Percentiles rank a stretch among this genome's conserved stretches.
Evolutionary conservation across 768 basidiomycete species (phyloP).

Genomic region (Lentinula guzmanii): DNA sequence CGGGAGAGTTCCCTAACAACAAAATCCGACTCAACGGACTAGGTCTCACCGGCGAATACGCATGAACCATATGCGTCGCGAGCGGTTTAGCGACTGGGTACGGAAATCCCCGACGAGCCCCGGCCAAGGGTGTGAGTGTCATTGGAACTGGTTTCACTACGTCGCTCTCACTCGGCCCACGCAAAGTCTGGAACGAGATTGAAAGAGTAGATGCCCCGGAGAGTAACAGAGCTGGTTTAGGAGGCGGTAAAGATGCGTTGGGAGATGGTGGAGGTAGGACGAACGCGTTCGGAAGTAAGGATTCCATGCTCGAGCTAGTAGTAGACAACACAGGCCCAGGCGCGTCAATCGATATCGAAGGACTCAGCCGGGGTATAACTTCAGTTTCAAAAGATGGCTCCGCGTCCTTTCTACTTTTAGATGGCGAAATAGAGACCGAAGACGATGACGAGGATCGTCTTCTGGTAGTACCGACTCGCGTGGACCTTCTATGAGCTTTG

Average conservation of each 20-base stretch:
- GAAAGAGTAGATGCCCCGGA: background rate
- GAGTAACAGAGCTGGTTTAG: constrained; percentile 34
- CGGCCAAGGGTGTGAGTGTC: constrained; percentile 28
- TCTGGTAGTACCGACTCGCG: constrained; percentile 25
- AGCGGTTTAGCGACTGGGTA: constrained; percentile 73
- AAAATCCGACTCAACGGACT: constrained; percentile 78
- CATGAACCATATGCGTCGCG: constrained; percentile 65
- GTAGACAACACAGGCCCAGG: constrained; percentile 5
- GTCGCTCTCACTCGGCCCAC: background rate
- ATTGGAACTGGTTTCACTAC: constrained; percentile 14
- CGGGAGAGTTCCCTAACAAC: constrained; percentile 59
- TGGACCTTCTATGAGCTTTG: constrained; percentile 41
- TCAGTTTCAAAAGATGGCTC: constrained; percentile 50
- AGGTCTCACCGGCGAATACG: constrained; percentile 76
- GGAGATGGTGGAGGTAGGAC: constrained; percentile 78
- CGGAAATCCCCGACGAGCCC: constrained; percentile 26
- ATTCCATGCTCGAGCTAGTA: constrained; percentile 21
- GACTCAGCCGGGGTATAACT: constrained; percentile 27
- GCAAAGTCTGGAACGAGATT: constrained; percentile 7
- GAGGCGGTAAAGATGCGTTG: constrained; percentile 49
- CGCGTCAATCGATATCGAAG: background rate
- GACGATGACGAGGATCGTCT: constrained; percentile 38
- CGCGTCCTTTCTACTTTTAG: constrained; percentile 13
- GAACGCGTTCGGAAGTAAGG: constrained; percentile 64
- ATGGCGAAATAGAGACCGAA: constrained; percentile 24